Base-by-base conservation (phyloP, 495 filamentous ascomycete genomes). In the Pyrenopolyporus hunteri region DNA sequence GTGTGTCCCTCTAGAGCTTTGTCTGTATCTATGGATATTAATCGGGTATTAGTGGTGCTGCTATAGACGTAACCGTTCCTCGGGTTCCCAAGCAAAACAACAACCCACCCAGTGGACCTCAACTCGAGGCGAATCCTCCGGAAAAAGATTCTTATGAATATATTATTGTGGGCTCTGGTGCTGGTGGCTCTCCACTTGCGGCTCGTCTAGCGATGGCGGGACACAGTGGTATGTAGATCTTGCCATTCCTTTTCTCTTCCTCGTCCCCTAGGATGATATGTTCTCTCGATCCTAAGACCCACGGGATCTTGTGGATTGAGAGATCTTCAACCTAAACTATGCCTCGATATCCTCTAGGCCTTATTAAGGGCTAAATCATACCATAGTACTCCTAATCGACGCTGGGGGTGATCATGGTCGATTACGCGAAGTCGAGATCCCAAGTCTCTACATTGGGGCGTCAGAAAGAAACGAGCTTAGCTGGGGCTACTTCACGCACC, bases 151-250 rank as follows among this genome's bases (percentile, higher is more conserved):
- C 61, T 9, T 87, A 87, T 65, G 86, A 88, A 40, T 88, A 87
- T 66, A 75, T 88, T 28, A 75, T 88, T 6, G 80, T 88, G 2
- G 86, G 86, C n/a, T 83, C 80, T 31, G 86, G 86, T 10, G 78
- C 86, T 4, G 85, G 86, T 9, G 85, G 85, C 10, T 82, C 82
- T 10, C 84, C 83, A 1, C 68, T 88, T 5, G 85, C 85, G 5
- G 81, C 83, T 13, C 77, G 81, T 8, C 78, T 88, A 2, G 85
- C 85, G 6, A 72, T 82, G n/a, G 81, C 82, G 13, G 84, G 84
- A 2, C 77, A 83, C 69, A 83, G 47, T 52, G 59, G 59, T 63
- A 57, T 35, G 45, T 25, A 9, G 40, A 35, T 35, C 8, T 4
- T 22, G 23, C 43, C 9, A 11, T 50, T 7, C 13, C 2, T 11